Percentiles rank a stretch among this genome's conserved stretches.
Conservation (phyloP, 2,329 filamentous ascomycete species). For the Colletotrichum truncatum region DNA sequence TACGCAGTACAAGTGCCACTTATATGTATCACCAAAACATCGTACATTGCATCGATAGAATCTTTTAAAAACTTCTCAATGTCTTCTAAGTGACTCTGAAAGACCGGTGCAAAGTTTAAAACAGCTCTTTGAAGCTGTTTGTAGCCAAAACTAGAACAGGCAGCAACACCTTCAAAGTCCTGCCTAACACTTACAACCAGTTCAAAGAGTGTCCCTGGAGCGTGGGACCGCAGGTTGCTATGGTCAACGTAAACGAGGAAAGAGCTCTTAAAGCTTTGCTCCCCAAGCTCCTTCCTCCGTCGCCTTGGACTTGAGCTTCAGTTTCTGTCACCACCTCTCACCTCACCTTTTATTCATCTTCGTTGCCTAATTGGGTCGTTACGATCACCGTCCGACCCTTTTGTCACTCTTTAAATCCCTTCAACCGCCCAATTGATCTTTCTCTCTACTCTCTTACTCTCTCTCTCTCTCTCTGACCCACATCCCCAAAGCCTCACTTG, state of each 20-base stretch:
- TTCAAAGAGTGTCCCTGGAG: constrained; percentile 21
- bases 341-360: not conserved
- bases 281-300: constrained; percentile 12
- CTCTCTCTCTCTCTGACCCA: not conserved
- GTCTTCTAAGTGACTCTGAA: accelerated
- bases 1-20: constrained; percentile 30
- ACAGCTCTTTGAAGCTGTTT: not conserved
- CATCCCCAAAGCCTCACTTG: not conserved
- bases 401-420: not conserved
- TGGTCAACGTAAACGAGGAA: constrained; percentile 28
- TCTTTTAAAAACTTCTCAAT: not conserved
- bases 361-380: not conserved
- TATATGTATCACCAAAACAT: not conserved
- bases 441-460: not conserved
- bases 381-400: not conserved
- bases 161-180: not conserved
- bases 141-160: not conserved
- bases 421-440: not conserved
- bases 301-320: not conserved
- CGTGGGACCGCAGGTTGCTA: constrained; percentile 26
- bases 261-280: constrained; percentile 28
- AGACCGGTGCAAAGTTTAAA: accelerated
- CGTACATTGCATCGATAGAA: not conserved
- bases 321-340: not conserved
- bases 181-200: constrained; percentile 25